Conservation (phyloP, 495 filamentous ascomycete species). For the Podospora appendiculata region DNA sequence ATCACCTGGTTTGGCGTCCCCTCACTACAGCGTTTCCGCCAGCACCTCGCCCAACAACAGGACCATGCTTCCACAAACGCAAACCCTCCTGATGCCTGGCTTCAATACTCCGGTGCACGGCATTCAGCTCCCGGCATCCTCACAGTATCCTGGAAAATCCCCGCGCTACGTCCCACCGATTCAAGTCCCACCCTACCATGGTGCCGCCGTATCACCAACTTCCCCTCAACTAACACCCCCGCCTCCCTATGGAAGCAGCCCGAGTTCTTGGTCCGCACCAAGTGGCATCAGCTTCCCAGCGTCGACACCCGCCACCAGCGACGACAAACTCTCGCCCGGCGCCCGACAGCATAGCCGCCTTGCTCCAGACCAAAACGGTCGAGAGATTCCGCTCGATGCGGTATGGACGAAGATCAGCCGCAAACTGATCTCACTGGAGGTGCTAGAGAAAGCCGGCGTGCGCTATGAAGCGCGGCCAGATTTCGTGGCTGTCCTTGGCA, state of each 20-base stretch:
- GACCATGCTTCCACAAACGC: conserved; percentile 13
- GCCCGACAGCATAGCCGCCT: conserved; percentile 19
- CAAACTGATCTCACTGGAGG: conserved; percentile 56
- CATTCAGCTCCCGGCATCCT: conserved; percentile 6
- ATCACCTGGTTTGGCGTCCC: conserved; percentile 10
- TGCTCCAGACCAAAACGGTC: conserved; percentile 44
- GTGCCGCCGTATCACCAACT: conserved; percentile 9
- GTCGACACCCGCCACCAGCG: conserved; percentile 5
- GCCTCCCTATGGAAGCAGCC: conserved; percentile 17
- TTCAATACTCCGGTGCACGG: conserved; percentile 2
- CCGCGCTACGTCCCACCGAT: conserved; percentile 25
- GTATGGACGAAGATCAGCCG: conserved; percentile 67
- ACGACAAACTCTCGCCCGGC: not conserved
- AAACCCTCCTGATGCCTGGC: conserved; percentile 15
- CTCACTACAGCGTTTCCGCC: conserved; percentile 19
- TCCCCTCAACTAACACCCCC: conserved; percentile 11
- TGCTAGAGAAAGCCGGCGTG: conserved; percentile 53
- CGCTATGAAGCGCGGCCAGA: conserved; percentile 62
- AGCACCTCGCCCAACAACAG: conserved; percentile 21
- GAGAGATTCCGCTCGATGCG: conserved; percentile 57
- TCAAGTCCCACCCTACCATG: conserved; percentile 21
- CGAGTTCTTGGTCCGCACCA: conserved; percentile 8
- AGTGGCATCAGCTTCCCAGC: conserved; percentile 7
- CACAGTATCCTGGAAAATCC: conserved; percentile 10
- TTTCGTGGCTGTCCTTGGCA: conserved; percentile 61